Conservation (phyloP, 2,329 filamentous ascomycete genomes). For the Colletotrichum sp. region DNA sequence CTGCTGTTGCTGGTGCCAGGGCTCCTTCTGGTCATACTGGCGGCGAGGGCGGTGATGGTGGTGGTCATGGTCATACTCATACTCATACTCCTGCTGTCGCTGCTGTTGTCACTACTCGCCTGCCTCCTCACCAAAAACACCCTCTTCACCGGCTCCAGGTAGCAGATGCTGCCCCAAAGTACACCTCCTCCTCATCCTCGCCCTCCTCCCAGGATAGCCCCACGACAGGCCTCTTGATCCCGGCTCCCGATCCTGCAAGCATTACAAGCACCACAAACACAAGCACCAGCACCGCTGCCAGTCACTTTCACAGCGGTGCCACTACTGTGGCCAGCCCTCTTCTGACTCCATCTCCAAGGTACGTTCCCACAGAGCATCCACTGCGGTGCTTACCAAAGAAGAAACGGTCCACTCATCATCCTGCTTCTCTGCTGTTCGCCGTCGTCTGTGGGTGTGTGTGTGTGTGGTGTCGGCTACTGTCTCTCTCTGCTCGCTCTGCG, state of each 20-base stretch:
- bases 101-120: not conserved
- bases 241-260: constrained; percentile 24
- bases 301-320: constrained; percentile 2
- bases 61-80: not conserved
- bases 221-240: constrained; percentile 44
- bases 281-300: constrained; percentile 23
- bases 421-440: constrained; percentile 1
- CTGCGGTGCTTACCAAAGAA: constrained; percentile 19
- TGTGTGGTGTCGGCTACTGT: not conserved
- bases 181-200: constrained; percentile 23
- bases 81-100: not conserved
- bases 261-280: constrained; percentile 26
- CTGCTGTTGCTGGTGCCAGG: not conserved
- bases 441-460: not conserved
- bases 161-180: not conserved
- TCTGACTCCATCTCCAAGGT: constrained; percentile 22
- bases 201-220: constrained; percentile 47
- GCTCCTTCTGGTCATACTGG: not conserved
- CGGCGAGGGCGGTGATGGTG: not conserved
- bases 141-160: constrained; percentile 20
- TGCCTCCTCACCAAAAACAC: constrained; percentile 22
- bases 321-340: constrained; percentile 7
- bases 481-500: not conserved
- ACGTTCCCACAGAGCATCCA: constrained; percentile 12
- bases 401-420: constrained; percentile 17